A percentile compares a stretch with the other conserved stretches of the same genome.
Evolutionary conservation across 768 basidiomycete species (phyloP).

Genomic region (Megacollybia marginata): DNA sequence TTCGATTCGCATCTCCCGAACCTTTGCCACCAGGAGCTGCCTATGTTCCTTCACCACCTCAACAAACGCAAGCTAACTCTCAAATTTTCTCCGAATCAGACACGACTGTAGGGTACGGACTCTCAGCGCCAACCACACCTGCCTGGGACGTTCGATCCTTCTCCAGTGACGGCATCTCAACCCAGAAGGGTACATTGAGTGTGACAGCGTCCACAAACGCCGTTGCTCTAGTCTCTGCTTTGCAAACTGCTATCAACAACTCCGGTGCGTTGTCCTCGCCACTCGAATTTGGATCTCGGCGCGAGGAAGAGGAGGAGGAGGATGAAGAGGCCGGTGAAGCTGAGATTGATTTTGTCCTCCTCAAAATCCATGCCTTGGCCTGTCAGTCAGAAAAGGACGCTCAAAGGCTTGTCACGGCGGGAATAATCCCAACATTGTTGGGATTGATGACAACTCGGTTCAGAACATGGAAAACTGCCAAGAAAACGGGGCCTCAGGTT

Average conservation of each 20-base stretch:
- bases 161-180: no score
- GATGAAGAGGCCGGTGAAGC: constrained; percentile 4
- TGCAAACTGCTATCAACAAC: constrained; percentile 14
- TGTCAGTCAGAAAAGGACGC: constrained; percentile 14
- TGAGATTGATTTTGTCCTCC: constrained; percentile 12
- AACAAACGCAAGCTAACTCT: no score
- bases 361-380: constrained; percentile 11
- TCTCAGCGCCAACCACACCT: no score
- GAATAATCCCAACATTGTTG: constrained; percentile 14
- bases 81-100: no score
- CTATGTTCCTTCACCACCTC: no score
- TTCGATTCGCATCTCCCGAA: no score
- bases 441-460: constrained; percentile 14
- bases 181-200: no score
- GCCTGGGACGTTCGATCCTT: no score
- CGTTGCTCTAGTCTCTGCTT: constrained; percentile 14
- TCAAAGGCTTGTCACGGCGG: constrained; percentile 17
- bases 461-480: not conserved
- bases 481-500: not conserved
- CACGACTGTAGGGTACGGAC: no score
- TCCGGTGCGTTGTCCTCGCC: no score
- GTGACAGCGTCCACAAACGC: not conserved
- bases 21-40: no score
- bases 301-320: constrained; percentile 2
- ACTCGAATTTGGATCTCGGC: no score